phyloP scores from a whole-genome alignment of 2,329 filamentous ascomycete genomes.

The Beauveria sp. region DNA sequence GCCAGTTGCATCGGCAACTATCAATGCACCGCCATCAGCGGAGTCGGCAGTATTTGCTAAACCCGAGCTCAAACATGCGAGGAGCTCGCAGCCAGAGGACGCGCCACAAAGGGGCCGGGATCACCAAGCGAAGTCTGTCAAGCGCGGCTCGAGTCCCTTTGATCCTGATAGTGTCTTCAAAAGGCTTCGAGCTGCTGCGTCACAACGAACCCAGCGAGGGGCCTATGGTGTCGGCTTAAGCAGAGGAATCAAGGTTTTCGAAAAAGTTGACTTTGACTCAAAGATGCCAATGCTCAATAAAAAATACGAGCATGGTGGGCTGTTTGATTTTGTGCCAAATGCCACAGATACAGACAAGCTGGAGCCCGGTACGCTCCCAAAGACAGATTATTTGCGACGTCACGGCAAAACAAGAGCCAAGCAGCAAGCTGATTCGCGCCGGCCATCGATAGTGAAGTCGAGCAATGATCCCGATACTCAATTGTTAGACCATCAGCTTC shows the following conservation, averaged over 20 bases:
- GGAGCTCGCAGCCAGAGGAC: slow-evolving; percentile 43
- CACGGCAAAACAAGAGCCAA: slow-evolving; percentile 35
- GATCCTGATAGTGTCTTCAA: slow-evolving; percentile 52
- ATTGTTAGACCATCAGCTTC: background rate
- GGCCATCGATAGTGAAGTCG: slow-evolving; percentile 5
- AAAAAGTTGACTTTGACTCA: slow-evolving; percentile 47
- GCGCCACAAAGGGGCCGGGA: slow-evolving; percentile 22
- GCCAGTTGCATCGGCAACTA: slow-evolving; percentile 14
- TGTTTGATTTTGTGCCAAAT: slow-evolving; percentile 38
- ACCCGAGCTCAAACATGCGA: slow-evolving; percentile 50
- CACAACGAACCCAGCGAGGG: slow-evolving; percentile 15
- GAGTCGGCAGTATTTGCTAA: slow-evolving; percentile 45
- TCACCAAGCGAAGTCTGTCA: slow-evolving; percentile 26
- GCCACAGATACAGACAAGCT: slow-evolving; percentile 15
- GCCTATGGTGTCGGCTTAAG: slow-evolving; percentile 16
- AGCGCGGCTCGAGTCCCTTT: slow-evolving; percentile 50
- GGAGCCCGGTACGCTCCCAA: slow-evolving; percentile 31
- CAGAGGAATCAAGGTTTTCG: slow-evolving; percentile 42
- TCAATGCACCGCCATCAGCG: slow-evolving; percentile 13
- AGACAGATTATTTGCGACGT: slow-evolving; percentile 40
- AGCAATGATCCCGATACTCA: background rate
- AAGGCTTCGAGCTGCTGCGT: slow-evolving; percentile 43
- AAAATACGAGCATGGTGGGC: slow-evolving; percentile 51
- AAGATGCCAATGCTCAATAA: slow-evolving; percentile 46
- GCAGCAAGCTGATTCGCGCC: slow-evolving; percentile 20